Conservation (phyloP, 225 moss, liverwort and hornwort species). For the Pleurozium schreberi region DNA sequence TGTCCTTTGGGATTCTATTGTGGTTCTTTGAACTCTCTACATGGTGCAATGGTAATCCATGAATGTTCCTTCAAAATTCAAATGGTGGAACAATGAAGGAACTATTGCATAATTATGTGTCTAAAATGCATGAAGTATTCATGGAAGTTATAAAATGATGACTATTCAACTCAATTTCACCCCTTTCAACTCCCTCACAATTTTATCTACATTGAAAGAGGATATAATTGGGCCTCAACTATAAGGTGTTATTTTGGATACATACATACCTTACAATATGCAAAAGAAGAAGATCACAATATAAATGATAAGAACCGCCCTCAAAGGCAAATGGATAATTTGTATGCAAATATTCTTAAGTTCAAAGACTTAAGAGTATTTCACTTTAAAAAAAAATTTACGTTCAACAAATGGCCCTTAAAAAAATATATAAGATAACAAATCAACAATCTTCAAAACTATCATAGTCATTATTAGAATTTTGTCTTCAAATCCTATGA, state of each 20-base stretch:
- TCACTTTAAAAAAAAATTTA: neutral
- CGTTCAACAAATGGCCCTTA: neutral
- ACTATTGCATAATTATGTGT: neutral
- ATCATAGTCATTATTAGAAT: neutral
- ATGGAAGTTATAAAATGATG: neutral
- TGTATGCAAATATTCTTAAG: neutral
- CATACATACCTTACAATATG: neutral
- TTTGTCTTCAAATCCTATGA: neutral
- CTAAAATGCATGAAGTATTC: neutral
- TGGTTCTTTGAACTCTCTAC: neutral
- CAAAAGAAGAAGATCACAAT: neutral
- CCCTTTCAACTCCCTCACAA: neutral
- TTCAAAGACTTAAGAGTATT: neutral
- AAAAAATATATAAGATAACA: neutral
- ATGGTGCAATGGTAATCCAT: neutral
- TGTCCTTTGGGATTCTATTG: neutral
- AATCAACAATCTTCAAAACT: no score
- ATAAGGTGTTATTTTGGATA: rapidly evolving
- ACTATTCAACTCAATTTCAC: neutral
- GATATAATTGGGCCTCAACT: neutral
- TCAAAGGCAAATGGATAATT: rapidly evolving
- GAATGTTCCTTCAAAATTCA: neutral
- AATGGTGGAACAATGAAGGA: neutral
- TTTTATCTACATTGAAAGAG: neutral
- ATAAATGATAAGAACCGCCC: rapidly evolving